Conservation (phyloP, 1,284 basidiomycete species). For the Afroboletus lepidellus region DNA sequence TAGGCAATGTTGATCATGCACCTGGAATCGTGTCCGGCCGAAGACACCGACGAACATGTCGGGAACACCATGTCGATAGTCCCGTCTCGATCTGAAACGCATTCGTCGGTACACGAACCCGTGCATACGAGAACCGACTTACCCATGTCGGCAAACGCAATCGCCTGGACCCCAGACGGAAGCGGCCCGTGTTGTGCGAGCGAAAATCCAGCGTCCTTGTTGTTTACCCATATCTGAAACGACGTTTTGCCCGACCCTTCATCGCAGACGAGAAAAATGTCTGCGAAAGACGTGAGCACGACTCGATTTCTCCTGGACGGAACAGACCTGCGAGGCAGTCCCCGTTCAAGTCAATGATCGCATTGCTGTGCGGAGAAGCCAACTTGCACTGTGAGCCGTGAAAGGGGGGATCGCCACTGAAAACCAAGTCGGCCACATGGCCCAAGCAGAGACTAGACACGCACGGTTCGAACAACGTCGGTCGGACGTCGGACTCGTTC, state of each 20-base stretch:
- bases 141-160: slow-evolving; percentile 94
- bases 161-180: slow-evolving; percentile 74
- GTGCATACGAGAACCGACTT: slow-evolving; percentile 22
- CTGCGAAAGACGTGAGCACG: slow-evolving; percentile 38
- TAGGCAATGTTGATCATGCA: slow-evolving; percentile 92
- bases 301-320: background rate
- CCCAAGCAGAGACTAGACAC: slow-evolving; percentile 14
- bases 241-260: slow-evolving; percentile 52
- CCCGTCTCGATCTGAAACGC: slow-evolving; percentile 80
- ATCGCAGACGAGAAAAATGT: slow-evolving; percentile 89
- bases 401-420: slow-evolving; percentile 60
- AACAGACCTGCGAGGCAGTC: slow-evolving; percentile 87
- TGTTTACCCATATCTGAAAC: slow-evolving; percentile 93
- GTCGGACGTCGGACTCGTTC: slow-evolving; percentile 54
- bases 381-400: slow-evolving; percentile 68
- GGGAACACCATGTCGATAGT: slow-evolving; percentile 95
- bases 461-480: slow-evolving; percentile 62
- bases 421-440: slow-evolving; percentile 12
- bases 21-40: slow-evolving; percentile 66
- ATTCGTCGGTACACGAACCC: background rate
- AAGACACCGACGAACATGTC: slow-evolving; percentile 73
- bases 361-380: slow-evolving; percentile 89
- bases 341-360: slow-evolving; percentile 93
- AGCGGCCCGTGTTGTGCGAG: slow-evolving; percentile 70
- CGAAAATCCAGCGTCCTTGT: slow-evolving; percentile 72